Evolutionary conservation across 2,329 filamentous ascomycete species (phyloP).

Genomic region (Apiospora phragmitis): DNA sequence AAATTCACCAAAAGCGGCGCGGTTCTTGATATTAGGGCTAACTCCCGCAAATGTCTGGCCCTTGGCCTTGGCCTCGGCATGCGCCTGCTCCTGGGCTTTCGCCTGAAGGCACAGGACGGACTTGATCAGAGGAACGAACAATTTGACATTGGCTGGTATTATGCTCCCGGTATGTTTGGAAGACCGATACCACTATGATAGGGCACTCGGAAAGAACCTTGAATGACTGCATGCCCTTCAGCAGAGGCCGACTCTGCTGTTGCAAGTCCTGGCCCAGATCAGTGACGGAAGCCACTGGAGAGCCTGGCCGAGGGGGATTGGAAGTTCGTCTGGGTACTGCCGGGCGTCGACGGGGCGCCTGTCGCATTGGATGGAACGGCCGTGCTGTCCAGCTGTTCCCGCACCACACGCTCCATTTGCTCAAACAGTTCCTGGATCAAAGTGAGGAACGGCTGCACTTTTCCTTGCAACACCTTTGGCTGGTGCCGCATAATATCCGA

Average conservation of each 20-base stretch:
- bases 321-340: slow-evolving; percentile 68
- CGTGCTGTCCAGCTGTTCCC: slow-evolving; percentile 87
- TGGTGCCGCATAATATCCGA: slow-evolving; percentile 97
- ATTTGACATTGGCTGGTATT: slow-evolving; percentile 81
- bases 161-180: slow-evolving; percentile 83
- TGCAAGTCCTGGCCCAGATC: slow-evolving; percentile 82
- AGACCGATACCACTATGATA: slow-evolving; percentile 97
- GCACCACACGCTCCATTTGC: slow-evolving; percentile 91
- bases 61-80: slow-evolving; percentile 77
- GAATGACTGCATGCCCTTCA: slow-evolving; percentile 98
- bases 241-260: slow-evolving; percentile 75
- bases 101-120: slow-evolving; percentile 85
- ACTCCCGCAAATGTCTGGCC: slow-evolving; percentile 89
- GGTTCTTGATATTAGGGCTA: slow-evolving; percentile 89
- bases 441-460: slow-evolving; percentile 85
- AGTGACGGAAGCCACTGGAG: slow-evolving; percentile 78
- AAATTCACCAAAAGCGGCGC: slow-evolving; percentile 93
- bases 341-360: slow-evolving; percentile 66
- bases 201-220: slow-evolving; percentile 97
- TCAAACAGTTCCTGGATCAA: slow-evolving; percentile 96
- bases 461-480: slow-evolving; percentile 72
- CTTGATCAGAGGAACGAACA: slow-evolving; percentile 93
- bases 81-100: slow-evolving; percentile 88
- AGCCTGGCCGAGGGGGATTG: slow-evolving; percentile 89
- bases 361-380: slow-evolving; percentile 53